Base-by-base conservation (phyloP, 164 flowering plant species). In the Tetracentron sinense region DNA sequence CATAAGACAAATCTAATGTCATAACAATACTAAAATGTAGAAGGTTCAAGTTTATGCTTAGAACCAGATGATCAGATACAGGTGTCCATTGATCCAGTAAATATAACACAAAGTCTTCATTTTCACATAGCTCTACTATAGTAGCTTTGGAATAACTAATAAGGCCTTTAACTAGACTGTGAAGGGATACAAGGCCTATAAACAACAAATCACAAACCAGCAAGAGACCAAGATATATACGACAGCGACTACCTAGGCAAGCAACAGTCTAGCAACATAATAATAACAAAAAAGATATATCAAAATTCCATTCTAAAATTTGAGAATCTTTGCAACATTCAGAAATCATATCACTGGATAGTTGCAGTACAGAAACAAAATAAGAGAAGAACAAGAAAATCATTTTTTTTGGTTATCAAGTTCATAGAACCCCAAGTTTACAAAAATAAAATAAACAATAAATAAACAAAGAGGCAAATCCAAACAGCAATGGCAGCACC, bases 341-440 rank as follows among this genome's bases (percentile, higher is more conserved):
- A 26, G 51, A 64, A 50, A 51, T 19, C 53, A 33, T 28, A 35
- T 15, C 28, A 47, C 33, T 2, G 12, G 52, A 46, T 8, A 20
- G 0, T 23, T 33, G 28, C 7, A 11, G 17, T 21, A 57, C 4
- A 15, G 25, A 7, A 17, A 49, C 25, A 38, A 35, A 42, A 8
- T n/a, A 54, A 54, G 57, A 54, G 19, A 28, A 14, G 29, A 54
- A 54, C 56, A 26, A 57, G 4, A n/a, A 33, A 57, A 57, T n/a
- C n/a, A 25, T n/a, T 7, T 0, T 42, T 22, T 16, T 0, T 8
- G 42, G 26, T 10, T 33, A 12, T 16, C 6, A 35, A 57, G 14
- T 1, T 3, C 0, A 7, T 31, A 29, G 21, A 35, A 31, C 28
- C 6, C 42, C 21, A 6, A 4, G 2, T 6, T 49, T 20, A 49